A percentile compares a stretch with the other conserved stretches of the same genome.
Conservation (phyloP, 371 early-diverging fungal species). For the Apophysomyces sp. region DNA sequence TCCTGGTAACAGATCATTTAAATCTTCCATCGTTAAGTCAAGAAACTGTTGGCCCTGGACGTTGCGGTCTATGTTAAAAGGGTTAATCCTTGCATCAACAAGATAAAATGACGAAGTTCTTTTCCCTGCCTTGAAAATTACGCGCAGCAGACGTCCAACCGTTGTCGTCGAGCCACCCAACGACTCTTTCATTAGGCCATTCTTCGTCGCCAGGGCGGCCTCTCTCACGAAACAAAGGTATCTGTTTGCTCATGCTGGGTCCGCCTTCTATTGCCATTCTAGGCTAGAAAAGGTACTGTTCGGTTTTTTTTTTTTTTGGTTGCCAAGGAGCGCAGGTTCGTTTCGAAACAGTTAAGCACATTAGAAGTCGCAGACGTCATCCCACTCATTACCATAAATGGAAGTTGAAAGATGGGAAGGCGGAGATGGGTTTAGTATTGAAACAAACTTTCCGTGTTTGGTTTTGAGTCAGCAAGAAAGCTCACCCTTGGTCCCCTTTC, state of each 20-base stretch:
- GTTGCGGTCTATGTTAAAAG: conserved; percentile 8
- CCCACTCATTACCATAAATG: no score
- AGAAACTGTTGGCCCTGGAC: conserved; percentile 21
- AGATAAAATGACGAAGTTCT: not conserved
- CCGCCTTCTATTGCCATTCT: conserved; percentile 8
- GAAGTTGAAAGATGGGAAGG: no score
- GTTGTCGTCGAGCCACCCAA: conserved; percentile 20
- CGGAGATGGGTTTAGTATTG: no score
- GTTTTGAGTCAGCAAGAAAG: no score
- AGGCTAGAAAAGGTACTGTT: not conserved
- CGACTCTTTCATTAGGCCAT: conserved; percentile 22
- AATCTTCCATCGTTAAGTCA: conserved; percentile 8
- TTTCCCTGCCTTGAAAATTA: conserved; percentile 14
- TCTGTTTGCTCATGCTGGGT: conserved; percentile 2
- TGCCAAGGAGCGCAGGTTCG: no score
- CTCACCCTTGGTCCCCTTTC: no score
- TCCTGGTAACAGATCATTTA: conserved; percentile 15
- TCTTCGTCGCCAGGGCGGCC: conserved; percentile 2
- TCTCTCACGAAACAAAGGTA: not conserved
- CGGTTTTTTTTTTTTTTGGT: no score
- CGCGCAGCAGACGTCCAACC: conserved; percentile 9
- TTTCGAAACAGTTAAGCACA: no score
- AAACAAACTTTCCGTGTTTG: no score
- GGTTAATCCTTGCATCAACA: not conserved
- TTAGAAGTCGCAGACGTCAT: no score